phyloP scores from a whole-genome alignment of 768 basidiomycete species.

The Phaffia australis region DNA sequence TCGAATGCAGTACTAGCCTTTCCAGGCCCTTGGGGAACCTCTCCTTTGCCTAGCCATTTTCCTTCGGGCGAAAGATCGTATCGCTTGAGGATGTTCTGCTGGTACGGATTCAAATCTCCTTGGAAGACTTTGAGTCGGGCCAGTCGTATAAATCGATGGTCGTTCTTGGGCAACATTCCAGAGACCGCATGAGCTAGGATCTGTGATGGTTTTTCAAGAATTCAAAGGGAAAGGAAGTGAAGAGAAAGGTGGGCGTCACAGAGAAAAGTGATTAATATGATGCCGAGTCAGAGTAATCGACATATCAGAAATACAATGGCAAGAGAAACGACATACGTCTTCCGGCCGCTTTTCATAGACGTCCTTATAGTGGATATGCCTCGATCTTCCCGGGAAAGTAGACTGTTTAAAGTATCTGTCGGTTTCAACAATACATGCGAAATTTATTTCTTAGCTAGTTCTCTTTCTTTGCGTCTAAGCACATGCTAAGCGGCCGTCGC shows the following conservation, averaged over 20 bases:
- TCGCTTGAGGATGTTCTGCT: constrained; percentile 63
- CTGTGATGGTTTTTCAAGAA: constrained; percentile 41
- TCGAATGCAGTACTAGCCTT: too few relatives aligned
- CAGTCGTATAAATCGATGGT: constrained; percentile 73
- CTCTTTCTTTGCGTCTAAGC: background rate
- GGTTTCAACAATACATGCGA: background rate
- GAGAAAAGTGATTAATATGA: background rate
- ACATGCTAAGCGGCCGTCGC: background rate
- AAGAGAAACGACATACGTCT: constrained; percentile 50
- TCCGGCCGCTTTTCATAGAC: constrained; percentile 82
- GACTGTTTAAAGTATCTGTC: constrained; percentile 66
- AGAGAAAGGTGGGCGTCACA: background rate
- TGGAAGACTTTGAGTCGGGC: constrained; percentile 82
- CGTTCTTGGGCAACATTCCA: constrained; percentile 98
- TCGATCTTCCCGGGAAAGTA: constrained; percentile 85
- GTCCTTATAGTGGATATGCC: constrained; percentile 71
- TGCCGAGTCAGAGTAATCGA: background rate
- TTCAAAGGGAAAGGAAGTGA: too few relatives aligned
- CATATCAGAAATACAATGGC: too few relatives aligned
- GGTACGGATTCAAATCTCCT: constrained; percentile 54
- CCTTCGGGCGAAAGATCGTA: constrained; percentile 47
- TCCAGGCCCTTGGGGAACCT: background rate
- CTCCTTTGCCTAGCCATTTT: constrained; percentile 10
- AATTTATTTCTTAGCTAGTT: background rate
- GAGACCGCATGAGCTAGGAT: constrained; percentile 92